A percentile compares a stretch with the other conserved stretches of the same genome.
Evolutionary conservation across 140 eudicot species (phyloP).

Genomic region (Cichorium intybus): DNA sequence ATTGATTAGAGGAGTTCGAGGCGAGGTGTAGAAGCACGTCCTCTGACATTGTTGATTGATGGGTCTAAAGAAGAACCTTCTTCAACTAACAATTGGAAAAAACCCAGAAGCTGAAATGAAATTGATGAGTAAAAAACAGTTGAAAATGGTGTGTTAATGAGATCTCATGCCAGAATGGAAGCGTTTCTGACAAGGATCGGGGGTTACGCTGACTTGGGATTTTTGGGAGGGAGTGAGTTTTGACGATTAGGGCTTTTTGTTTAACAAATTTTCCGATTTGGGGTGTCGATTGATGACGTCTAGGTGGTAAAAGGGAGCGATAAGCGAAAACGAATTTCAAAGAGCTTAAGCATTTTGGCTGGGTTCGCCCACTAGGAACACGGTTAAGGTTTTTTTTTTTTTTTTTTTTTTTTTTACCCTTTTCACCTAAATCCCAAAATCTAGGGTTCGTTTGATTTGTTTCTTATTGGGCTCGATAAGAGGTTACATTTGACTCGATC

Average conservation of each 20-base stretch:
- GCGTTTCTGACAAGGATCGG: conserved; percentile 25
- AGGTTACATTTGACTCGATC: no score
- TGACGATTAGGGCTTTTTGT: conserved; percentile 27
- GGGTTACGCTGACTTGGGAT: conserved; percentile 9
- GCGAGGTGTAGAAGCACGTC: conserved; percentile 79
- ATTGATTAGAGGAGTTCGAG: conserved; percentile 87
- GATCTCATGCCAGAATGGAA: conserved; percentile 29
- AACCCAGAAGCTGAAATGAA: not conserved
- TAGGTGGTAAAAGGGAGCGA: conserved; percentile 10
- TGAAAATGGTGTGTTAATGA: conserved; percentile 2
- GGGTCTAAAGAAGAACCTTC: not conserved
- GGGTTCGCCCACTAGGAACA: not conserved
- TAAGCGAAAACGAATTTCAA: conserved; percentile 11
- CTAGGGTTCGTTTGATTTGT: no score
- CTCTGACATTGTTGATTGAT: conserved; percentile 61
- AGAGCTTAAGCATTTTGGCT: not conserved
- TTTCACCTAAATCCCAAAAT: no score
- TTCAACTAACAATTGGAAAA: not conserved
- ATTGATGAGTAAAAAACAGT: not conserved
- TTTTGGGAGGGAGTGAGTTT: conserved; percentile 15
- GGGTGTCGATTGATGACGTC: conserved; percentile 13
- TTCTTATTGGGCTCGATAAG: no score
- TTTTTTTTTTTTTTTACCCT: not conserved
- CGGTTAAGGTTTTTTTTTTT: not conserved
- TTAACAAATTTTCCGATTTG: conserved; percentile 4